These are phyloP conservation scores for Komagataella mondaviorum DNA, from an alignment of 805 yeast species.

Conservation along the genomic window DNA sequence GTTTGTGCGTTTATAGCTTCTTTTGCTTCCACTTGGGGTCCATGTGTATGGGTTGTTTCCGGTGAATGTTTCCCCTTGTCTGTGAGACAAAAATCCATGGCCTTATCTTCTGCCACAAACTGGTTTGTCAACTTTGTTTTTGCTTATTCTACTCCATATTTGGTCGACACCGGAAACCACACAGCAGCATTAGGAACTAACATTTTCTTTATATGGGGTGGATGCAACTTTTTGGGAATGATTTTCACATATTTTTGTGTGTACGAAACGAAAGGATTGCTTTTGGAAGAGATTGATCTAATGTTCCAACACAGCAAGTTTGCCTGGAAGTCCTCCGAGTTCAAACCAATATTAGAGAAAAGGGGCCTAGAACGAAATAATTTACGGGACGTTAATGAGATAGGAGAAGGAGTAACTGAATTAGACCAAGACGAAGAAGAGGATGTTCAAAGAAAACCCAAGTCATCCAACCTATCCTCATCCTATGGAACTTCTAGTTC, in stretches of 20 bases:
- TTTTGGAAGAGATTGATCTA: conserved; percentile 72
- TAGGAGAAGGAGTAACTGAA: not conserved
- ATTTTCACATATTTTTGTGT: conserved; percentile 52
- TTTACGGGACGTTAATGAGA: not conserved
- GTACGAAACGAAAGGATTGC: conserved; percentile 70
- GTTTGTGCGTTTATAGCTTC: conserved; percentile 64
- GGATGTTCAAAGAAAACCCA: not conserved
- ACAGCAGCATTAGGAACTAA: conserved; percentile 59
- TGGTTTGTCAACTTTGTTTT: conserved; percentile 71
- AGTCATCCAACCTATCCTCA: not conserved
- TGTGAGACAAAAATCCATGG: conserved; percentile 65
- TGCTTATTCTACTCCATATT: conserved; percentile 64
- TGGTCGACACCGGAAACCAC: conserved; percentile 54
- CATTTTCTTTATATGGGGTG: conserved; percentile 75
- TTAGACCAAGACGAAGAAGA: not conserved
- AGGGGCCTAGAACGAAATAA: conserved; percentile 6
- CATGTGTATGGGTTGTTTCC: conserved; percentile 60
- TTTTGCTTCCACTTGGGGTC: conserved; percentile 79
- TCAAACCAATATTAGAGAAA: conserved; percentile 13
- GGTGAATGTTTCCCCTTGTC: conserved; percentile 60
- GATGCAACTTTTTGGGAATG: conserved; percentile 44
- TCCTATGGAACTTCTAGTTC: not conserved
- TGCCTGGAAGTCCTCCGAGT: conserved; percentile 36
- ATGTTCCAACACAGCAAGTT: conserved; percentile 47
- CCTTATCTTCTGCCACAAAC: conserved; percentile 65